Evolutionary conservation across 768 basidiomycete species (phyloP).

Genomic region (Auriculariales sp.): DNA sequence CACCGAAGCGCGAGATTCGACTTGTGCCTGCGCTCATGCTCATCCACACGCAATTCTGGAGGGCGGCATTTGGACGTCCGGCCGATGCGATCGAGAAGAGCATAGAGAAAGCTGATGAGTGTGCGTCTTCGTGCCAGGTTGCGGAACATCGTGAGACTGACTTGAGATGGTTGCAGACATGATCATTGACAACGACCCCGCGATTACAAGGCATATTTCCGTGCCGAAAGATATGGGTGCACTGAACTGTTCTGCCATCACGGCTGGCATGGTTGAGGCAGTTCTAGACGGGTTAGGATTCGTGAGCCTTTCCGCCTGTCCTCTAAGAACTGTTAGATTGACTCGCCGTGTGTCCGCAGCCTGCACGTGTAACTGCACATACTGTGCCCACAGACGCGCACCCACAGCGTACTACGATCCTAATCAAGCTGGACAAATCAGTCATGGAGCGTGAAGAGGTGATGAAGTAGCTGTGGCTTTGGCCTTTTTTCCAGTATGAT

Average conservation of each 20-base stretch:
- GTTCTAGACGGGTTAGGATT: conserved; percentile 89
- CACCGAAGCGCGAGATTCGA: conserved; percentile 85
- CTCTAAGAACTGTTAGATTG: conserved; percentile 2
- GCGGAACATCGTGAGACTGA: neutral
- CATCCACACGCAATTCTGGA: conserved; percentile 92
- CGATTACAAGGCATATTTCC: conserved; percentile 80
- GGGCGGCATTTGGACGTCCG: conserved; percentile 81
- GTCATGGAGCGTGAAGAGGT: conserved; percentile 90
- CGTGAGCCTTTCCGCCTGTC: conserved; percentile 30
- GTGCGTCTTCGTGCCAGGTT: conserved; percentile 25
- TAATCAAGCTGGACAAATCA: conserved; percentile 89
- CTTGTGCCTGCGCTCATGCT: conserved; percentile 86
- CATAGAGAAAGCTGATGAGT: conserved; percentile 94
- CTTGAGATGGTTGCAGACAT: conserved; percentile 45
- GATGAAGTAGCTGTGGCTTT: conserved; percentile 38
- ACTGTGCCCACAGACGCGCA: conserved; percentile 70
- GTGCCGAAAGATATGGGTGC: conserved; percentile 90
- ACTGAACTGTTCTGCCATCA: conserved; percentile 92
- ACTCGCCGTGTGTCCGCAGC: conserved; percentile 32
- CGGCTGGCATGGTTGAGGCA: conserved; percentile 94
- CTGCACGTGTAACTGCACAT: conserved; percentile 92
- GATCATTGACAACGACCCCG: conserved; percentile 95
- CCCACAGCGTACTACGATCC: conserved; percentile 83
- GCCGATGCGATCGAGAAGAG: conserved; percentile 95
- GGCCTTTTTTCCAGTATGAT: too few species aligned